Evolutionary conservation across 495 filamentous ascomycete genomes (phyloP), one percentile per base, ranked within the genome.

Genomic region (Parmelia sp.): DNA sequence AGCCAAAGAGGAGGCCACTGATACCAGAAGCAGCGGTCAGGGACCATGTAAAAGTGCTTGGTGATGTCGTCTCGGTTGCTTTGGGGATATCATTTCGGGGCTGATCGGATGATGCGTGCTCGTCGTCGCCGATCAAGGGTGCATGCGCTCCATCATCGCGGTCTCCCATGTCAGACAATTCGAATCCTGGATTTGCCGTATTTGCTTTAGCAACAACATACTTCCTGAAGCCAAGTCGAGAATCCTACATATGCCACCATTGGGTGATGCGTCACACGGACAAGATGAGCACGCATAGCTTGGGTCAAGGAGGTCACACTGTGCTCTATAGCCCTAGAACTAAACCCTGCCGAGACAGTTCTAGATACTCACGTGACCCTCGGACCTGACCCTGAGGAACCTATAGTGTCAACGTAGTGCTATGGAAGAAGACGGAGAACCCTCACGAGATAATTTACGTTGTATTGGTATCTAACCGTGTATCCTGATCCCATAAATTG

Each of bases 1-100:
- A 96, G 65, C 92, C 92, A 75, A 96, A 96, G 3, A 96, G 74
- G 19, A 96, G 79, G 8, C 92, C 92, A 65, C 87, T 90, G 37
- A 96, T 89, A 7, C 90, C 90, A 12, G 92, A 91, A 29, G 88
- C 86, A 58, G 91, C 78, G 3, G 92, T 91, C 19, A 96, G 77
- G 3, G 84, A 74, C 88, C 90, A 94, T 63, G 95, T 79, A 58
- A 84, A 85, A 10, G 63, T 29, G n/a, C 40, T 69, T 0, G 64
- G 67, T 14, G 67, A 63, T 9, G 44, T 51, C 0, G 8, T 45
- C 2, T 40, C 33, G n/a, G 21, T 37, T 14, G 65, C 62, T 36
- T 59, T 42, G 17, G 53, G 62, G 25, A 40, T 31, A 9, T 25
- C 31, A 36, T 35, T 33, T 21, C 14, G 31, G 35, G 31, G 33